Percentiles rank a stretch among this genome's conserved stretches.
Conservation (phyloP, 2,329 filamentous ascomycete species). For the Emericellopsis atlantica region DNA sequence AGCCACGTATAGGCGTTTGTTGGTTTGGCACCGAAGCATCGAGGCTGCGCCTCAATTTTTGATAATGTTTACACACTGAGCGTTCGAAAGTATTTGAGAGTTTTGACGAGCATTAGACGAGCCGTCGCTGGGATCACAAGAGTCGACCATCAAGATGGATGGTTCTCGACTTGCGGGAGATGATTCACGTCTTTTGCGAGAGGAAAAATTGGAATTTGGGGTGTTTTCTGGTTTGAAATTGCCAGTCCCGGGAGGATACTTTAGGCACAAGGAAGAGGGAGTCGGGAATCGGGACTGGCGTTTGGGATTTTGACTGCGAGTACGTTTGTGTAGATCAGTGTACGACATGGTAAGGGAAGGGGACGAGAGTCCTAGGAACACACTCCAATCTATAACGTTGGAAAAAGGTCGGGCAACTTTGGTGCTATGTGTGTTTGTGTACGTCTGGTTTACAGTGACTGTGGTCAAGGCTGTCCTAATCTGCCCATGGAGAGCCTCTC, state of each 20-base stretch:
- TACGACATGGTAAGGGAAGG: neutral
- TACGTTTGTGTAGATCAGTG: neutral
- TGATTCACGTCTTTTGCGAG: too few species aligned
- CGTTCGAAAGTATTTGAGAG: too few species aligned
- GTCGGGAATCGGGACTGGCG: neutral
- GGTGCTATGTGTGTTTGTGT: neutral
- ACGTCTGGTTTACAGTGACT: neutral
- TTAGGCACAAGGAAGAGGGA: too few species aligned
- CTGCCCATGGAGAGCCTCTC: neutral
- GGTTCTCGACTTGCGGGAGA: too few species aligned
- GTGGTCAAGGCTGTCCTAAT: neutral
- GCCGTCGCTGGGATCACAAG: too few species aligned
- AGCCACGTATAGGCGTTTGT: conserved; percentile 3
- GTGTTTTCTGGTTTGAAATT: too few species aligned
- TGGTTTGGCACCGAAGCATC: neutral
- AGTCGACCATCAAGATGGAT: neutral
- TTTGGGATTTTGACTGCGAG: neutral
- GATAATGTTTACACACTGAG: conserved; percentile 5
- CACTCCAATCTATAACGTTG: neutral
- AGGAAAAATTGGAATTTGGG: too few species aligned
- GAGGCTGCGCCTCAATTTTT: neutral
- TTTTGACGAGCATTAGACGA: too few species aligned
- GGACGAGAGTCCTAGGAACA: neutral
- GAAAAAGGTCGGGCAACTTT: neutral
- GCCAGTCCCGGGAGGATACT: too few species aligned